These are phyloP conservation scores for Suillus subluteus DNA, from an alignment of 768 basidiomycete genomes.

Conservation along the genomic window DNA sequence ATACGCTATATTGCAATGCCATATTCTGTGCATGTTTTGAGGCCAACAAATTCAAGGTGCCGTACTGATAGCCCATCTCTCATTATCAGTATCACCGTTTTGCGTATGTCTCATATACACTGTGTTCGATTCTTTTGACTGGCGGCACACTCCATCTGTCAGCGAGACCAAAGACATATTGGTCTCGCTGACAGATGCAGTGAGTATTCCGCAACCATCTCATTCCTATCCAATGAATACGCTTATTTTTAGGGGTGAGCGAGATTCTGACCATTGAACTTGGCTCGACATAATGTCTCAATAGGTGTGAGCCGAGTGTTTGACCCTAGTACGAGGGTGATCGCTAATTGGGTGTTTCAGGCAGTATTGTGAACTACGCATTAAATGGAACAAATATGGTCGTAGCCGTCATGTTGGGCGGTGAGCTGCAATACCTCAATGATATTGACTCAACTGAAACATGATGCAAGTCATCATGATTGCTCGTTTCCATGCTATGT, in stretches of 20 bases:
- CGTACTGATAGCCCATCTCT: too few relatives aligned
- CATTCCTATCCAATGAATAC: not conserved
- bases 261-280: not conserved
- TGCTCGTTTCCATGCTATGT: not conserved
- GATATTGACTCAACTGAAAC: not conserved
- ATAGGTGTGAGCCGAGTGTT: not conserved
- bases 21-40: too few relatives aligned
- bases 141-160: too few relatives aligned
- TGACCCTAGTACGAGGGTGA: not conserved
- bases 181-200: not conserved
- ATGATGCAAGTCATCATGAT: not conserved
- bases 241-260: not conserved
- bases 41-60: too few relatives aligned
- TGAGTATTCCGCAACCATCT: not conserved
- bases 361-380: accelerated
- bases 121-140: too few relatives aligned
- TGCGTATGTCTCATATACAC: too few relatives aligned
- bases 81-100: too few relatives aligned
- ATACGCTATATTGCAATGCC: too few relatives aligned
- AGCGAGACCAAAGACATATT: not conserved
- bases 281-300: not conserved
- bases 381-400: not conserved
- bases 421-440: not conserved
- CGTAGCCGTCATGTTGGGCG: not conserved
- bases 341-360: not conserved